Conservation (phyloP, 2,329 filamentous ascomycete species). For the Macrophomina pseudophaseolina region DNA sequence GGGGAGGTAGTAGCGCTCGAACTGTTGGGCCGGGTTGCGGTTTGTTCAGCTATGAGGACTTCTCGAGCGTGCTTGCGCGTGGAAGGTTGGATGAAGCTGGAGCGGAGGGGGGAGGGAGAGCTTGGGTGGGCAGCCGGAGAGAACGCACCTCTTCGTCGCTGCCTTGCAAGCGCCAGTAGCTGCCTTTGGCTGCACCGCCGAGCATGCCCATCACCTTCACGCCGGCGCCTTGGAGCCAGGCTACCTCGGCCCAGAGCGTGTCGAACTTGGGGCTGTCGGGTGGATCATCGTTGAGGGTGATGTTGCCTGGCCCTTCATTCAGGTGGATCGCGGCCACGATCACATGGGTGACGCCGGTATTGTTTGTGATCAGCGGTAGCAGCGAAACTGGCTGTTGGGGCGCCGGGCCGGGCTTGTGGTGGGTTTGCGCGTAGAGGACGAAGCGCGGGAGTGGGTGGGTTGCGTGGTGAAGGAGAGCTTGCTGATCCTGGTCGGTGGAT, state of each 20-base stretch:
- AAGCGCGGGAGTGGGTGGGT: conserved; percentile 42
- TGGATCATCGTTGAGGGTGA: conserved; percentile 80
- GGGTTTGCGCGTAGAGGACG: conserved; percentile 69
- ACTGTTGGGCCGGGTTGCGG: conserved; percentile 46
- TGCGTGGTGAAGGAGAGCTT: conserved; percentile 20
- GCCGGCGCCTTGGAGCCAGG: conserved; percentile 71
- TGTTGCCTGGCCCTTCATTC: conserved; percentile 67
- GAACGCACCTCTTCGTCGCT: conserved; percentile 37
- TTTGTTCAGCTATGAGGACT: background rate
- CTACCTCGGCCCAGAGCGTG: conserved; percentile 79
- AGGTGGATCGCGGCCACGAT: conserved; percentile 88
- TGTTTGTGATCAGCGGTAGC: conserved; percentile 63
- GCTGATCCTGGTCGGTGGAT: background rate
- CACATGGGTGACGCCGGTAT: conserved; percentile 75
- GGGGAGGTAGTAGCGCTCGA: conserved; percentile 75
- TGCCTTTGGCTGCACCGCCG: conserved; percentile 80
- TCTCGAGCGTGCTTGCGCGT: no score
- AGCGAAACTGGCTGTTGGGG: conserved; percentile 62
- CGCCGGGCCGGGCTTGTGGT: conserved; percentile 55
- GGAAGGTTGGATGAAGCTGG: background rate
- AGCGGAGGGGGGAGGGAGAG: no score
- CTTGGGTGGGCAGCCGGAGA: background rate
- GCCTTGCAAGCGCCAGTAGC: conserved; percentile 59
- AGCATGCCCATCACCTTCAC: conserved; percentile 86
- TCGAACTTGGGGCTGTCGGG: conserved; percentile 71